Percentiles rank a stretch among this genome's conserved stretches.
phyloP scores from a whole-genome alignment of 2,329 filamentous ascomycete species.

The Pseudopyrenochaeta lycopersici region DNA sequence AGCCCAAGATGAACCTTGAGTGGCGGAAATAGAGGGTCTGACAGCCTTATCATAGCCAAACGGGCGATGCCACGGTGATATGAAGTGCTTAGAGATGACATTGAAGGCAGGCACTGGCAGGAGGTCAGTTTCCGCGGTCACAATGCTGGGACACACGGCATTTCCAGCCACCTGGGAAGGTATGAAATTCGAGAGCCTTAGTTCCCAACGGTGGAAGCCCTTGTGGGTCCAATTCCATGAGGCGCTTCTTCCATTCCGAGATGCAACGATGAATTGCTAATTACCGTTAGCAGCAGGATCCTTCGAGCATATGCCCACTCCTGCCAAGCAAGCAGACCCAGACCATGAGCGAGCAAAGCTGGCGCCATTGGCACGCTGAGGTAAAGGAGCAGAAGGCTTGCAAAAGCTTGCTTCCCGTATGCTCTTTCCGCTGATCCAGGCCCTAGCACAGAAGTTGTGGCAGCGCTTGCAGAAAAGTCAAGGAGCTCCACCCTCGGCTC shows the following conservation, averaged over 20 bases:
- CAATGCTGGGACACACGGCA: too few species aligned
- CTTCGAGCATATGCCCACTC: not conserved
- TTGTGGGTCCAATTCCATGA: too few species aligned
- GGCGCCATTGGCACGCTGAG: not conserved
- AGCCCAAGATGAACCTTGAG: too few species aligned
- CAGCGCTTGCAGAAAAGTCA: not conserved
- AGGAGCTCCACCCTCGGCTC: not conserved
- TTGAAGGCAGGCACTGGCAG: too few species aligned
- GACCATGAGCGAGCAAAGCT: not conserved
- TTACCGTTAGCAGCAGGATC: not conserved
- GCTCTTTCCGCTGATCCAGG: not conserved
- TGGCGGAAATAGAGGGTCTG: too few species aligned
- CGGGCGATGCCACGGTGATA: too few species aligned
- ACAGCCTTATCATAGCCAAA: too few species aligned
- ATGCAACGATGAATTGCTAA: not conserved
- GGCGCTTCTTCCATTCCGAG: not conserved
- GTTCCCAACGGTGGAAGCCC: too few species aligned
- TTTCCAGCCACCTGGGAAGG: too few species aligned
- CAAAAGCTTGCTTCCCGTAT: not conserved
- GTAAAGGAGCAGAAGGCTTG: not conserved
- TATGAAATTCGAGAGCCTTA: too few species aligned
- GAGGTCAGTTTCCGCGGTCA: too few species aligned
- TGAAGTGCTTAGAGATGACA: too few species aligned
- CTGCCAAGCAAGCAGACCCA: not conserved
- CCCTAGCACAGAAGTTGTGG: not conserved